Conservation (phyloP, 305 asterid species). For the Solanum chacoense region DNA sequence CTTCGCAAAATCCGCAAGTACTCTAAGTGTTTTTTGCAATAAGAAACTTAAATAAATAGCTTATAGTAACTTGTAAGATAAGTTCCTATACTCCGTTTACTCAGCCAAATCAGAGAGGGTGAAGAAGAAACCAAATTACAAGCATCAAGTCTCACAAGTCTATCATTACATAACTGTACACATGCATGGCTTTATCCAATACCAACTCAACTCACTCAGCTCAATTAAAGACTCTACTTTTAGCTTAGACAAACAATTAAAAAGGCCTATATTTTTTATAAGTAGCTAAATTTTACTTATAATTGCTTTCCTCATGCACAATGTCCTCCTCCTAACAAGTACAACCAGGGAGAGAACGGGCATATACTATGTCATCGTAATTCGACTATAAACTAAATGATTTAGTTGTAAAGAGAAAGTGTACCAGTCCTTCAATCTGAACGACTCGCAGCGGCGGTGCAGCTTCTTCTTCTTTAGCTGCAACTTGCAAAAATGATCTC, state of each 20-base stretch:
- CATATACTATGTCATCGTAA: background rate
- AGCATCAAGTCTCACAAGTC: background rate
- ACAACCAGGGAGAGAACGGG: background rate
- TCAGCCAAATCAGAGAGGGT: background rate
- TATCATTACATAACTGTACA: background rate
- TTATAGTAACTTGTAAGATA: background rate
- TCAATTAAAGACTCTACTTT: background rate
- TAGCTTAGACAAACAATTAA: background rate
- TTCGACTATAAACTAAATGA: background rate
- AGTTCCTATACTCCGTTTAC: background rate
- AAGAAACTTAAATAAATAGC: background rate
- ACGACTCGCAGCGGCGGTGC: conserved; percentile 80
- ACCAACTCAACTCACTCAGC: background rate
- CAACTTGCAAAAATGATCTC: conserved; percentile 85
- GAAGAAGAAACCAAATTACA: background rate
- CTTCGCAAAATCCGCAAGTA: background rate
- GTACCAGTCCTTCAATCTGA: conserved; percentile 93
- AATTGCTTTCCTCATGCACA: background rate
- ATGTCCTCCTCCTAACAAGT: background rate
- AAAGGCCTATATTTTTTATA: background rate
- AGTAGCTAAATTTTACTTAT: background rate
- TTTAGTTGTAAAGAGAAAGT: background rate
- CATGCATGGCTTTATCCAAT: background rate
- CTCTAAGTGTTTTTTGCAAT: background rate
- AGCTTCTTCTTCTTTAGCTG: conserved; percentile 62